Evolutionary conservation across 225 moss, liverwort and hornwort species (phyloP).

Genomic region (Bryum argenteum): DNA sequence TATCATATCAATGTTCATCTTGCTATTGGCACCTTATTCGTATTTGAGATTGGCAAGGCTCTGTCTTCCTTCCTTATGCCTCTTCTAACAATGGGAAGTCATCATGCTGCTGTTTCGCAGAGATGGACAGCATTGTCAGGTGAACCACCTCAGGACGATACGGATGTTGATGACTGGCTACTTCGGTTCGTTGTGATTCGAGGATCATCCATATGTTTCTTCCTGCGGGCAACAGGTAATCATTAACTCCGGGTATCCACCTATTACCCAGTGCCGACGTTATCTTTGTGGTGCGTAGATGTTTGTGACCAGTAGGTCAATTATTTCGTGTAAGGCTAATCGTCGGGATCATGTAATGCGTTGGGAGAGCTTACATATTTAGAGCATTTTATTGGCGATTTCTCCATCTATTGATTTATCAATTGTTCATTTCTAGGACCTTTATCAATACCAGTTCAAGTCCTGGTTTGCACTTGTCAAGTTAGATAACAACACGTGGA

Average conservation of each 20-base stretch:
- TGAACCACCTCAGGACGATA: constrained; percentile 92
- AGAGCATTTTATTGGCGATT: constrained; percentile 13
- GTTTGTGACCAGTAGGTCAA: neutral
- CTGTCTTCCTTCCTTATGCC: neutral
- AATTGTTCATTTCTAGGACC: neutral
- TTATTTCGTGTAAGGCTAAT: neutral
- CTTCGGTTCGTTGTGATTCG: constrained; percentile 87
- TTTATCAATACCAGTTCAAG: neutral
- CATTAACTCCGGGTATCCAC: constrained; percentile 4
- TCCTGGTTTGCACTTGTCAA: neutral
- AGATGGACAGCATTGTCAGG: constrained; percentile 94
- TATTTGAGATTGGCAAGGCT: neutral
- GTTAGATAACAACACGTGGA: constrained; percentile 4
- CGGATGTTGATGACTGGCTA: constrained; percentile 99
- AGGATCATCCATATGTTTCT: constrained; percentile 85
- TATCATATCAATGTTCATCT: neutral
- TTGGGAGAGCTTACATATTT: neutral
- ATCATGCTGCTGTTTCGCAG: constrained; percentile 44
- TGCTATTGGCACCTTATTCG: constrained; percentile 2
- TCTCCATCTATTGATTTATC: neutral
- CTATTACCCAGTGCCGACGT: neutral
- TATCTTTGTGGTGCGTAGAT: neutral
- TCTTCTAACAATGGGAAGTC: neutral
- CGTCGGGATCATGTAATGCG: neutral
- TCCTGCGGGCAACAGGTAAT: constrained; percentile 86